Evolutionary conservation across 2,329 filamentous ascomycete genomes (phyloP).

Genomic region (Sphaceloma murrayae): DNA sequence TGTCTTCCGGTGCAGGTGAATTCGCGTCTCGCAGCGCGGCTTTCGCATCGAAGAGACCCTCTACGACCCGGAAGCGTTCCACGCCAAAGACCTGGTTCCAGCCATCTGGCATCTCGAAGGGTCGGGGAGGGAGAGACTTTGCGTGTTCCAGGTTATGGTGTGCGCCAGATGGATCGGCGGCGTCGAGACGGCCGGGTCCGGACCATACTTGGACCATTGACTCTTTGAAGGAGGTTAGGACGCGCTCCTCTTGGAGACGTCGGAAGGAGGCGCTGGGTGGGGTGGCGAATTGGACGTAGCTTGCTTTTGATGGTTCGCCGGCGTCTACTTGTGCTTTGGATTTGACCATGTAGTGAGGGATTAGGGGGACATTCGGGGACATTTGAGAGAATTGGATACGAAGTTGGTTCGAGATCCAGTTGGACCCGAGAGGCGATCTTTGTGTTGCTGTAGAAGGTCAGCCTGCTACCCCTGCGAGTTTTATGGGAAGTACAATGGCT

Average conservation of each 20-base stretch:
- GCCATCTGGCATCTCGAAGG: conserved; percentile 95
- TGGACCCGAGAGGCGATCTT: conserved; percentile 73
- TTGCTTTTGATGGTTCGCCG: conserved; percentile 65
- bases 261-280: conserved; percentile 62
- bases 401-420: conserved; percentile 84
- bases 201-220: conserved; percentile 91
- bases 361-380: conserved; percentile 61
- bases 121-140: conserved; percentile 63
- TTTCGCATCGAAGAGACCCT: conserved; percentile 83
- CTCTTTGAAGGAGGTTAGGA: conserved; percentile 94
- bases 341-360: conserved; percentile 78
- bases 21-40: conserved; percentile 52
- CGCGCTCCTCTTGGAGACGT: conserved; percentile 78
- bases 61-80: conserved; percentile 75
- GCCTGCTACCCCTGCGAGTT: neutral
- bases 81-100: conserved; percentile 90
- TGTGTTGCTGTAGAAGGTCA: conserved; percentile 51
- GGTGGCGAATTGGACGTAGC: conserved; percentile 58
- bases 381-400: conserved; percentile 64
- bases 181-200: conserved; percentile 58
- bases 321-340: conserved; percentile 86
- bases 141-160: conserved; percentile 64
- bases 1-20: conserved; percentile 44
- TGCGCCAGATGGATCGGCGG: conserved; percentile 35
- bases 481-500: no score